Base-by-base conservation (phyloP, 176 grass and related monocot genomes). In the Eleusine coracana region DNA sequence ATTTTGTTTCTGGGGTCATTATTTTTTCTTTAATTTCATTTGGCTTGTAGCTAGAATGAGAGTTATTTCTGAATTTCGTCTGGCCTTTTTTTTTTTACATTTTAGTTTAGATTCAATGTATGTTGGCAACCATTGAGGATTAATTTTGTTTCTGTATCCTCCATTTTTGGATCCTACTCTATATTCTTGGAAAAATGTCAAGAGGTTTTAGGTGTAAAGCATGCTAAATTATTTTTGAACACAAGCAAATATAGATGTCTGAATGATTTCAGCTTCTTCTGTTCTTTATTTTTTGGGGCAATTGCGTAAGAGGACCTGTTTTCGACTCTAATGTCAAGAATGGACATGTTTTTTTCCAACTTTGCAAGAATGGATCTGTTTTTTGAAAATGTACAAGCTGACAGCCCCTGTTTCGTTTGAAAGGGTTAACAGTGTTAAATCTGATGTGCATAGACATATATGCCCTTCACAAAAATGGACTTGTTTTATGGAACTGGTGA, bases 101-200 rank as follows among this genome's bases (percentile, higher is more conserved):
- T 65, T 63, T 39, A 12, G 12, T 15, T 63, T 25, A 25, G 45
- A 74, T 66, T 28, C 8, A 5, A 66, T 50, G 3, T 5, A 36
- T 72, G 39, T 21, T 27, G 17, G 23, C 50, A 82, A n/a, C 11
- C 40, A 37, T 77, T 77, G 12, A 61, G 28, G 31, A 71, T 31
- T 31, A 14, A 12, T 72, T 3, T 78, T 72, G 65, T 88, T 40
- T 1, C 8, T 46, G 14, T 69, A 42, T 13, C 40, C 3, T 25
- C 25, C 4, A 3, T 72, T 79, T 70, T 34, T 86, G 63, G 7
- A 70, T 89, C 76, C 31, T 80, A 54, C 74, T 39, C 14, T 45
- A 3, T 61, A 8, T 40, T 60, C 60, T 79, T 67, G 16, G 16
- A 74, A 74, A 10, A 68, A 80, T 61, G 31, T 45, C 77, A 21